Percentiles rank a stretch among this genome's conserved stretches.
Evolutionary conservation across 495 filamentous ascomycete genomes (phyloP).

Genomic region (Collariella sp.): DNA sequence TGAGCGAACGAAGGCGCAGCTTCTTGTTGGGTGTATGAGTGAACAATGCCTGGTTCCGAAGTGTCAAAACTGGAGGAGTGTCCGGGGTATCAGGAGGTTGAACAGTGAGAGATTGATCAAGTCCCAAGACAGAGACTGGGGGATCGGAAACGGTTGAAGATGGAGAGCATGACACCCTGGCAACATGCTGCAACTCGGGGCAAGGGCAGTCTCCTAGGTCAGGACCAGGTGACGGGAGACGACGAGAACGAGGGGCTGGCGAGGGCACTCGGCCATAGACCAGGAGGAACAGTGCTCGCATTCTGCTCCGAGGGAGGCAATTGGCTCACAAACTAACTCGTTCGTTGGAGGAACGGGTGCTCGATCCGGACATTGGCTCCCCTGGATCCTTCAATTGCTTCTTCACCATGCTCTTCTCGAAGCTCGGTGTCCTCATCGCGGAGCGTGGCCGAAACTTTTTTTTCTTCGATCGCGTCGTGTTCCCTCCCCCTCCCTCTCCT

Average conservation of each 20-base stretch:
- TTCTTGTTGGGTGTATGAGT: not conserved
- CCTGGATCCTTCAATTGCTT: not conserved
- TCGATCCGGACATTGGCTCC: not conserved
- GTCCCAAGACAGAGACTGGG: not conserved
- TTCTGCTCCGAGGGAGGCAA: too few species aligned
- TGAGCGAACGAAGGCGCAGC: not conserved
- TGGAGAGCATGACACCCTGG: slow-evolving; percentile 1
- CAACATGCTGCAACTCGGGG: slow-evolving; percentile 1
- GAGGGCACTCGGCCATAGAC: not conserved
- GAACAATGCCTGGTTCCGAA: not conserved
- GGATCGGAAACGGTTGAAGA: not conserved
- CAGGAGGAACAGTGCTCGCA: too few species aligned
- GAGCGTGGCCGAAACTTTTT: not conserved
- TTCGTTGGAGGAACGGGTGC: too few species aligned
- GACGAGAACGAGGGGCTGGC: not conserved
- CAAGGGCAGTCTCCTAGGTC: not conserved
- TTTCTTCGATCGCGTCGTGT: not conserved
- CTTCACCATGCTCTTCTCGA: not conserved
- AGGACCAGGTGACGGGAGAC: not conserved
- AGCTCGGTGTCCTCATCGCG: not conserved
- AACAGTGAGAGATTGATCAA: not conserved
- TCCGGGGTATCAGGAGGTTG: not conserved
- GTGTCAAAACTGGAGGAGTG: not conserved
- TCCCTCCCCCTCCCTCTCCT: not conserved
- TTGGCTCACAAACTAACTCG: too few species aligned